Evolutionary conservation across 768 basidiomycete species (phyloP).

Genomic region (Kwoniella botswanensis): DNA sequence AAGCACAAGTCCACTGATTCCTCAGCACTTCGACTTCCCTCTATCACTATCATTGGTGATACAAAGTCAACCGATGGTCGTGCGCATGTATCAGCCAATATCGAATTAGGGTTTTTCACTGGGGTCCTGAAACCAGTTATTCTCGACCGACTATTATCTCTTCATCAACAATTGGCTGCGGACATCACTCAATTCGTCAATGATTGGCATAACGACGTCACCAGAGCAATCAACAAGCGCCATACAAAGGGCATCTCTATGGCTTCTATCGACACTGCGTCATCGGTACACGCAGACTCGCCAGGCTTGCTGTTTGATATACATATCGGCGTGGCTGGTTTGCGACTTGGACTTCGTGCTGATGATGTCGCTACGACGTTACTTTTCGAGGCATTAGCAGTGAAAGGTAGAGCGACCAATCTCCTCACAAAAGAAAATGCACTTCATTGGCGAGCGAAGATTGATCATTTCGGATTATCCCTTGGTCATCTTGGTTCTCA

Average conservation of each 20-base stretch:
- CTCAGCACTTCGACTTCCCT: slow-evolving; percentile 36
- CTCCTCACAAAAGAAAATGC: slow-evolving; percentile 58
- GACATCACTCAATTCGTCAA: slow-evolving; percentile 36
- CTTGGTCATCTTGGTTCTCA: slow-evolving; percentile 66
- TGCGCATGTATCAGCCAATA: slow-evolving; percentile 19
- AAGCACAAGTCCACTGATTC: slow-evolving; percentile 33
- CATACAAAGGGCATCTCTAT: slow-evolving; percentile 16
- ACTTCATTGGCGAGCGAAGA: slow-evolving; percentile 69
- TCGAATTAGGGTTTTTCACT: slow-evolving; percentile 47
- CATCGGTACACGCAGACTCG: slow-evolving; percentile 4
- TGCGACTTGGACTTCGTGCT: slow-evolving; percentile 48
- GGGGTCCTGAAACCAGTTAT: slow-evolving; percentile 53
- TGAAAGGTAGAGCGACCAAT: slow-evolving; percentile 44
- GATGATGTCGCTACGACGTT: slow-evolving; percentile 50
- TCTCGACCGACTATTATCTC: slow-evolving; percentile 50
- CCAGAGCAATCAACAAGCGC: slow-evolving; percentile 10
- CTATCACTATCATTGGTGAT: slow-evolving; percentile 27
- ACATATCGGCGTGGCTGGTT: slow-evolving; percentile 35
- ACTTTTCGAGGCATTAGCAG: slow-evolving; percentile 42
- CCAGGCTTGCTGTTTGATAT: slow-evolving; percentile 25
- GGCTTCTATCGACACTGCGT: slow-evolving; percentile 4
- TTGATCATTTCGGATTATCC: slow-evolving; percentile 81
- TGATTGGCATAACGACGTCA: slow-evolving; percentile 22
- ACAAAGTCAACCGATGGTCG: background rate
- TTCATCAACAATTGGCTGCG: slow-evolving; percentile 45